Conservation (phyloP, 129 eudicot genomes). For the Heracleum sosnowskyi region DNA sequence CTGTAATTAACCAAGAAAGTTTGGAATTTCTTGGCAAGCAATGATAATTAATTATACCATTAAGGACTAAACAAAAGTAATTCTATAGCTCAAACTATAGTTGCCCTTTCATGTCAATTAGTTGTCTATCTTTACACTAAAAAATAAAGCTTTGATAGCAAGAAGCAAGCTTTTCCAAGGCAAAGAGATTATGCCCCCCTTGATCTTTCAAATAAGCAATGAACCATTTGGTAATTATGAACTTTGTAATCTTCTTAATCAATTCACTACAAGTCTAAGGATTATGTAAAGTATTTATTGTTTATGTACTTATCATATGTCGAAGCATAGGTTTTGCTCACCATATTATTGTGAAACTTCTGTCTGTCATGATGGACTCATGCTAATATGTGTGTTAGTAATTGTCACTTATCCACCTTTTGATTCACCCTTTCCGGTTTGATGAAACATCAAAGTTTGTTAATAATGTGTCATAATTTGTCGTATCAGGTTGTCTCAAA, state of each 20-base stretch:
- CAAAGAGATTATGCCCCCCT: constrained; percentile 45
- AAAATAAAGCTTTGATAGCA: constrained; percentile 4
- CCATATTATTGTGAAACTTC: neutral
- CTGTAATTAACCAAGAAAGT: neutral
- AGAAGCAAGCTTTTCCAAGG: constrained; percentile 24
- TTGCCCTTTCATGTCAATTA: constrained; percentile 41
- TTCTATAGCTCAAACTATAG: constrained; percentile 18
- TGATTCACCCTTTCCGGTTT: neutral
- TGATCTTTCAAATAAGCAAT: constrained; percentile 25
- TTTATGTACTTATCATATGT: neutral
- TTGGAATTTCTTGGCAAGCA: neutral
- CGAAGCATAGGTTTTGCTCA: neutral
- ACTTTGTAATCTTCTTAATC: neutral
- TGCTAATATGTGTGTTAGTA: neutral
- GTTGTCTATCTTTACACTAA: constrained; percentile 20
- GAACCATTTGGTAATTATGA: constrained; percentile 5
- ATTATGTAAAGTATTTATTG: neutral
- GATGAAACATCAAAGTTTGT: neutral
- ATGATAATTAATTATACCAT: constrained; percentile 3
- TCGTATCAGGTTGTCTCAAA: neutral
- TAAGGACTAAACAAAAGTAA: constrained; percentile 28
- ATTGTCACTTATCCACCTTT: neutral
- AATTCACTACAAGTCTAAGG: neutral
- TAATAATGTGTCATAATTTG: neutral
- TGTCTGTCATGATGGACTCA: neutral